Evolutionary conservation across 2,329 filamentous ascomycete species (phyloP).

Genomic region (Dothideomycetes sp.): DNA sequence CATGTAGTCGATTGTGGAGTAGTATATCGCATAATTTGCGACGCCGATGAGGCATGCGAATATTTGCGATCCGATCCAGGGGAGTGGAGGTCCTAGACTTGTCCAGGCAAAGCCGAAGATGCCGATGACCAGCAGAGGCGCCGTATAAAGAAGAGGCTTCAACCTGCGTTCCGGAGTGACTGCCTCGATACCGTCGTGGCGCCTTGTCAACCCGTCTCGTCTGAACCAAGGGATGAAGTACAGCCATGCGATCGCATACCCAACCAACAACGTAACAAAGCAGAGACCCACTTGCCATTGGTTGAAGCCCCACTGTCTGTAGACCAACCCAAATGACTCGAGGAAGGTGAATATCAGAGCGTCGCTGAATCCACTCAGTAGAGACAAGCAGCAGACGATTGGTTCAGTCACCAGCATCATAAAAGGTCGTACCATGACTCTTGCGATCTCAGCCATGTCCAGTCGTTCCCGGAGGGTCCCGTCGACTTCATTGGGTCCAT

Average conservation of each 20-base stretch:
- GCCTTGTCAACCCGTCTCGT: slow-evolving; percentile 35
- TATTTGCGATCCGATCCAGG: slow-evolving; percentile 57
- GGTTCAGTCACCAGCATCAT: slow-evolving; percentile 63
- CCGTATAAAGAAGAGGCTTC: slow-evolving; percentile 51
- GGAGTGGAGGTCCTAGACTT: slow-evolving; percentile 45
- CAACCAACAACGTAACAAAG: slow-evolving; percentile 54
- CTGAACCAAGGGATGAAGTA: slow-evolving; percentile 50
- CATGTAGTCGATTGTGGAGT: slow-evolving; percentile 66
- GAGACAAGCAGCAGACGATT: slow-evolving; percentile 56
- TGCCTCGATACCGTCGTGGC: slow-evolving; percentile 31
- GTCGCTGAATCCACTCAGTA: slow-evolving; percentile 60
- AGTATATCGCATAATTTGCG: slow-evolving; percentile 62
- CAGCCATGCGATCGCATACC: slow-evolving; percentile 48
- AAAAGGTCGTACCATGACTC: slow-evolving; percentile 52
- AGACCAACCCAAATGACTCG: slow-evolving; percentile 57
- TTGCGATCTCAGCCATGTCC: slow-evolving; percentile 28
- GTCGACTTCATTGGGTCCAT: slow-evolving; percentile 59
- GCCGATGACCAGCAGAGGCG: slow-evolving; percentile 40
- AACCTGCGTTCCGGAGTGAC: slow-evolving; percentile 54
- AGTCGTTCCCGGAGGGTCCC: slow-evolving; percentile 18
- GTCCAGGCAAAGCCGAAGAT: slow-evolving; percentile 62
- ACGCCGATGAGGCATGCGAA: slow-evolving; percentile 56
- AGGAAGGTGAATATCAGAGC: slow-evolving; percentile 68
- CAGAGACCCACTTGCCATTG: slow-evolving; percentile 45
- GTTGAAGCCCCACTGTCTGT: slow-evolving; percentile 52